A percentile compares a stretch with the other conserved stretches of the same genome.
phyloP scores from a whole-genome alignment of 73 alveolate species.

The Uronychia binucleata region DNA sequence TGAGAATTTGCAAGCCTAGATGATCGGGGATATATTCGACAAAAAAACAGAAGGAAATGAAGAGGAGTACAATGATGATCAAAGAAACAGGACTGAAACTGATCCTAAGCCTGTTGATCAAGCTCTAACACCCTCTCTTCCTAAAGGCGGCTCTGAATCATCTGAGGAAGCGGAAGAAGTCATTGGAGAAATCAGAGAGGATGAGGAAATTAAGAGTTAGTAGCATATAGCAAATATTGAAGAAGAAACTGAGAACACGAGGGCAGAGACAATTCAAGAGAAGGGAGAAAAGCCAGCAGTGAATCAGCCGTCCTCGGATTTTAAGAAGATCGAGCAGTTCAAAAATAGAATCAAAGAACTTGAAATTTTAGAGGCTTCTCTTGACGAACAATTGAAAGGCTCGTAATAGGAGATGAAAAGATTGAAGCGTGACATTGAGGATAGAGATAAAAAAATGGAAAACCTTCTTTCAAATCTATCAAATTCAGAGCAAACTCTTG shows the following conservation, averaged over 20 bases:
- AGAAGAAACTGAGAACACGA: too few relatives aligned
- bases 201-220: too few relatives aligned
- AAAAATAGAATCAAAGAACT: background rate
- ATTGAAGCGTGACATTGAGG: background rate
- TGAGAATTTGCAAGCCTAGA: background rate
- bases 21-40: background rate
- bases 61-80: background rate
- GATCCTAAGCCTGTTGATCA: too few relatives aligned
- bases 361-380: background rate
- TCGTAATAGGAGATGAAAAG: background rate
- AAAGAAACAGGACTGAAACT: background rate
- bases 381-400: background rate
- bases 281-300: too few relatives aligned
- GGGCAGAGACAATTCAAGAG: too few relatives aligned
- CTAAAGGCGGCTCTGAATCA: too few relatives aligned
- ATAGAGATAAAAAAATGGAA: background rate
- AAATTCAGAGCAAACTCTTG: background rate
- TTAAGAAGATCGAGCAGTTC: background rate
- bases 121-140: too few relatives aligned
- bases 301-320: too few relatives aligned
- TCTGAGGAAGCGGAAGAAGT: too few relatives aligned
- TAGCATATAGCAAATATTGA: too few relatives aligned
- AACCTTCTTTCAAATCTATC: background rate
- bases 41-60: background rate
- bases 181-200: too few relatives aligned